Base-by-base conservation (phyloP, 139 green algal species). In the Eudorina sp. region DNA sequence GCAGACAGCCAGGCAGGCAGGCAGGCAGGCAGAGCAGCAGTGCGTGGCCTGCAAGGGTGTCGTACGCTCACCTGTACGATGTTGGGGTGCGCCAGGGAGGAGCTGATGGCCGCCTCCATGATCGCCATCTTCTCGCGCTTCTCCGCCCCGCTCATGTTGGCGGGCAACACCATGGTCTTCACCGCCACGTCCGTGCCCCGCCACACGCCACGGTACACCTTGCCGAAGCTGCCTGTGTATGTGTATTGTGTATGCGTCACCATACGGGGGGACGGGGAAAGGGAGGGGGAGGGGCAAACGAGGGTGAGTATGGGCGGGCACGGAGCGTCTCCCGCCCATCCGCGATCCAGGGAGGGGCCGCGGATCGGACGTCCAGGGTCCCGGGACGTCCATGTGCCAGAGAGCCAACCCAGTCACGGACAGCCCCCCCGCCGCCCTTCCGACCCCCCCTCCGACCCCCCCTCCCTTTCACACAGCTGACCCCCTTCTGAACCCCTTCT, bases 61-160 rank as follows among this genome's bases (percentile, higher is more conserved):
- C 16, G 13, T 36, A 36, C 29, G 23, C 73, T 4, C 53, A 89
- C 79, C 85, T 92, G 78, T 27, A 94, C 91, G 60, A 94, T 89
- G 81, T 92, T 90, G 23, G 85, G 83, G 64, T 94, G 89, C 3
- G 62, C 48, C 34, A 94, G 77, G n/a, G 58, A 83, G 27, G 55
- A 85, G 60, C 73, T 85, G 76, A 93, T 94, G 58, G 91, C 91
- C 9, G 89, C 78, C 91, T 92, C 75, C 75, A 83, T 93, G 64
- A 95, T 82, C 1, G 88, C 91, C 89, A 92, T 92, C 87, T 94
- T 92, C 88, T 94, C 91, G 41, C 92, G 88, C 90, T 93, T 95
- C 74, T 93, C 89, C 18, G 69, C 60, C 0, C 86, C 89, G 45
- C 83, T 92, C 83, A 93, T 92, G 70, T 83, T 89, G n/a, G 85